Evolutionary conservation across 192 early-diverging fungal genomes (phyloP), one percentile per base, ranked within the genome.

Genomic region (Coemansia sp.): DNA sequence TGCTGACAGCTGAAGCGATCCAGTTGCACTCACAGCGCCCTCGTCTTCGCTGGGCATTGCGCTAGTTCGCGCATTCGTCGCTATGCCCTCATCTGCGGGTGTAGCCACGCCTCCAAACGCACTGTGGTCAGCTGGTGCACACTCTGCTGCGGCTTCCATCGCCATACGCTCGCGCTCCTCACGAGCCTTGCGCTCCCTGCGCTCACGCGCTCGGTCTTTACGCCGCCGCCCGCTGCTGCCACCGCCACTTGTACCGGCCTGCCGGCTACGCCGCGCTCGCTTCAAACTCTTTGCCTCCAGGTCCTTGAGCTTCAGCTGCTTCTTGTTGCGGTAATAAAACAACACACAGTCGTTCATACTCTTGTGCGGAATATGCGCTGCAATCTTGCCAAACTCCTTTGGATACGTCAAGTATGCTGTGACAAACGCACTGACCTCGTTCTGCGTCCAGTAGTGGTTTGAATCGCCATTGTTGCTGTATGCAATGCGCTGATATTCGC

Each of bases 261-360:
- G 52, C 73, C 81, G 52, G 66, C 75, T 41, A 69, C 81, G 58
- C 63, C 86, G 68, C 2, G 67, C 63, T 0, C 65, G 60, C 39
- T 52, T 76, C 67, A 54, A 56, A 62, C 66, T 62, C 29, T 75
- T 75, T 24, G 68, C 62, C 52, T 87, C 80, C 41, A 91, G 72
- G 1, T 82, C 85, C 78, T 91, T 91, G 57, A 90, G 84, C 21
- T 86, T 82, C 54, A 90, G 81, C 22, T 81, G 84, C 56, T 90
- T 89, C 75, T 92, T 91, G 52, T 88, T 88, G 24, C 90, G 84
- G 70, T 92, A 92, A 70, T 92, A 92, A 41, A 88, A 89, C 38
- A 88, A 63, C 19, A 91, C 89, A 49, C 90, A 92, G 55, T 88
- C 86, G 37, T 83, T 83, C 25, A 86, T 85, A 0, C 81, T 83